Percentiles rank a stretch among this genome's conserved stretches.
Conservation (phyloP, 257 asterid genomes). For the Capsicum pubescens region DNA sequence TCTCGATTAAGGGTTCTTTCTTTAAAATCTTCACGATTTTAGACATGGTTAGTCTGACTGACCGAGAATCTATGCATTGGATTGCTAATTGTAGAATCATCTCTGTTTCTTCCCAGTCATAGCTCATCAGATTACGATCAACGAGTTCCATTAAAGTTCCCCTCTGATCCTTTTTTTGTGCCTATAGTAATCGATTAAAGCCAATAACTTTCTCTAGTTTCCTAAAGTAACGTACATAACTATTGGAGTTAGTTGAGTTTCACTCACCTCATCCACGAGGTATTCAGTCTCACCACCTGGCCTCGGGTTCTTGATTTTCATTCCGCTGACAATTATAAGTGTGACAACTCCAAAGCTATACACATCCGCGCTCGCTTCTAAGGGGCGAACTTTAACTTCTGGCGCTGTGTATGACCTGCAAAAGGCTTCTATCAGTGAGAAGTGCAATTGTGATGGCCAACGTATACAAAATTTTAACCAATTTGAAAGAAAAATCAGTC, state of each 20-base stretch:
- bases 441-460: neutral
- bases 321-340: slow-evolving; percentile 21
- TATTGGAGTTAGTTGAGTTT: neutral
- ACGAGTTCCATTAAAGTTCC: neutral
- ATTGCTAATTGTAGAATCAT: neutral
- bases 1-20: neutral
- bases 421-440: neutral
- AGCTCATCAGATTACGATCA: neutral
- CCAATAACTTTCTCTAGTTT: neutral
- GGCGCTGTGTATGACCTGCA: slow-evolving; percentile 28
- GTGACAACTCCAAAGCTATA: slow-evolving; percentile 29
- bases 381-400: neutral
- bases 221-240: neutral
- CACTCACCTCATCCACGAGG: slow-evolving; percentile 24
- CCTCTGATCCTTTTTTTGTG: neutral
- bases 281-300: neutral
- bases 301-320: neutral
- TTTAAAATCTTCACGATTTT: neutral
- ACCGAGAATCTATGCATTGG: neutral
- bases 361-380: slow-evolving; percentile 15
- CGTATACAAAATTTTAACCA: neutral
- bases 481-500: too few species aligned
- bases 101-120: neutral
- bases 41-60: neutral
- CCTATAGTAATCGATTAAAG: neutral